These are phyloP conservation scores for Uncinocarpus reesii DNA, from an alignment of 2,329 filamentous ascomycete species.

Conservation along the genomic window DNA sequence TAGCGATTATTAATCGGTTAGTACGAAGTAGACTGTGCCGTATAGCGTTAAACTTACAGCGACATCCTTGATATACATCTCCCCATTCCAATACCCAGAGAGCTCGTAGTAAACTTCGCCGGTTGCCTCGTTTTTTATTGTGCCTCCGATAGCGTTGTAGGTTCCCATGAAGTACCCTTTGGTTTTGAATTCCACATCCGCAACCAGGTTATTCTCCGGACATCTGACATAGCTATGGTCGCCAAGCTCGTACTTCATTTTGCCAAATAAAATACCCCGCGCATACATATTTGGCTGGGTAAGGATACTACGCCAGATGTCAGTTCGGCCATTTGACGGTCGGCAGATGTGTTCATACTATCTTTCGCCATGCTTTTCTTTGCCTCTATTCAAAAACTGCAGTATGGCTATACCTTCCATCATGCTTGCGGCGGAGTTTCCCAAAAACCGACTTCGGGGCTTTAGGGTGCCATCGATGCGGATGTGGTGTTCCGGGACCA, in stretches of 20 bases:
- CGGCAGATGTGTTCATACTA: slow-evolving; percentile 54
- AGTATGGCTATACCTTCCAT: slow-evolving; percentile 96
- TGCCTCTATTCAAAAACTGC: slow-evolving; percentile 66
- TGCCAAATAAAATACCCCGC: slow-evolving; percentile 88
- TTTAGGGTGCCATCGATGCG: slow-evolving; percentile 93
- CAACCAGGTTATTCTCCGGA: slow-evolving; percentile 73
- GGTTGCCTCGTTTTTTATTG: slow-evolving; percentile 76
- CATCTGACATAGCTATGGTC: slow-evolving; percentile 91
- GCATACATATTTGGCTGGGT: slow-evolving; percentile 99
- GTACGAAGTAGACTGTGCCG: background rate
- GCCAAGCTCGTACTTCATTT: slow-evolving; percentile 98
- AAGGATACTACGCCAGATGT: slow-evolving; percentile 52
- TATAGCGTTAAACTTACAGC: slow-evolving; percentile 44
- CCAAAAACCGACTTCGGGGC: slow-evolving; percentile 85
- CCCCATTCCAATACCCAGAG: slow-evolving; percentile 83
- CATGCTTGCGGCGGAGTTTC: slow-evolving; percentile 92
- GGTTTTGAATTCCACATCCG: slow-evolving; percentile 95
- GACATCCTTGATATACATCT: slow-evolving; percentile 85
- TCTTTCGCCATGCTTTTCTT: slow-evolving; percentile 60
- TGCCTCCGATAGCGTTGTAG: slow-evolving; percentile 90
- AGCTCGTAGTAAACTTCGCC: slow-evolving; percentile 84
- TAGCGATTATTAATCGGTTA: slow-evolving; percentile 29
- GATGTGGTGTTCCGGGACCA: slow-evolving; percentile 87
- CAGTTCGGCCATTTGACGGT: slow-evolving; percentile 12
- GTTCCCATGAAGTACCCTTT: slow-evolving; percentile 95